Evolutionary conservation across 371 early-diverging fungal species (phyloP).

Genomic region (Entomophthora muscae): DNA sequence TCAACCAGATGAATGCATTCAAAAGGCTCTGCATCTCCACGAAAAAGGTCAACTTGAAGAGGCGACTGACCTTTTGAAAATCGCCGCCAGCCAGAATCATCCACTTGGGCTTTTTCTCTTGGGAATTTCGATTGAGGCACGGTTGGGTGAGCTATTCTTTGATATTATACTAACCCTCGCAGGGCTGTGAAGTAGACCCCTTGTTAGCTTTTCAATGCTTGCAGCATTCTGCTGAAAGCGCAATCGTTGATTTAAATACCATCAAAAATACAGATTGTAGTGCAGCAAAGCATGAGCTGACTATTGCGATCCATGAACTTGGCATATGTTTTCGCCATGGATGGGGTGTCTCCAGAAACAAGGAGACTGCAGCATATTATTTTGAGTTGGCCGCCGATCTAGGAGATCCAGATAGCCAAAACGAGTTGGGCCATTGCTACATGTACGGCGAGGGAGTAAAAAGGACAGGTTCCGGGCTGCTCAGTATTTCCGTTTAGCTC

Average conservation of each 20-base stretch:
- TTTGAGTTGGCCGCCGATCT: conserved; percentile 67
- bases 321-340: conserved; percentile 67
- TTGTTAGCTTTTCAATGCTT: conserved; percentile 43
- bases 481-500: conserved; percentile 68
- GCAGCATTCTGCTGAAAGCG: conserved; percentile 61
- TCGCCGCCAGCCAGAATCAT: conserved; percentile 50
- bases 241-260: conserved; percentile 36
- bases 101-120: conserved; percentile 73
- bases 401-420: conserved; percentile 83
- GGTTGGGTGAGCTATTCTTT: conserved; percentile 43
- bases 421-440: conserved; percentile 64
- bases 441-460: conserved; percentile 61
- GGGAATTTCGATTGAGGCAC: conserved; percentile 72
- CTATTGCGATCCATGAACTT: conserved; percentile 72
- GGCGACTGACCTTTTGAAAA: conserved; percentile 62
- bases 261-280: conserved; percentile 4
- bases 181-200: conserved; percentile 47
- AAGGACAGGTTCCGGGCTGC: conserved; percentile 57
- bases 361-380: conserved; percentile 64
- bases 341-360: conserved; percentile 74
- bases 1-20: conserved; percentile 25
- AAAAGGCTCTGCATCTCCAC: conserved; percentile 36
- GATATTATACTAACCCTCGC: background rate
- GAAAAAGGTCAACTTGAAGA: conserved; percentile 57
- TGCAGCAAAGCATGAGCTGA: conserved; percentile 29